A percentile compares a stretch with the other conserved stretches of the same genome.
These are phyloP conservation scores for Solanum hybrid DNA, from an alignment of 305 asterid species.

Conservation along the genomic window DNA sequence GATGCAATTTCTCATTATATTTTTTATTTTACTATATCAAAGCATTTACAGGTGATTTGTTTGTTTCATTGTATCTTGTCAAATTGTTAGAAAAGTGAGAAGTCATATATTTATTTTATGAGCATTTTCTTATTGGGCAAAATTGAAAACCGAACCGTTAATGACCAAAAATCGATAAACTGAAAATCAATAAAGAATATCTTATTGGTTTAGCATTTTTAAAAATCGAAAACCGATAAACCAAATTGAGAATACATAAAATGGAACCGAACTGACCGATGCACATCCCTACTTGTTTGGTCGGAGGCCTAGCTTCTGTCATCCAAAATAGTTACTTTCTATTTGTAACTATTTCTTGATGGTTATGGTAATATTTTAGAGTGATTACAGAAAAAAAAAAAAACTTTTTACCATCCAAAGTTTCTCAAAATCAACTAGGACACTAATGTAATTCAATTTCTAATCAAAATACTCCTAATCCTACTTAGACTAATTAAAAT, in stretches of 20 bases:
- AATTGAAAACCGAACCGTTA: accelerated
- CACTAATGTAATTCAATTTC: neutral
- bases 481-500: neutral
- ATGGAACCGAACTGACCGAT: accelerated
- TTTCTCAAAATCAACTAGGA: neutral
- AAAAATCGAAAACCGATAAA: too few relatives aligned
- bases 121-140: neutral
- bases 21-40: neutral
- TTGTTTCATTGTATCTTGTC: neutral
- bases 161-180: too few relatives aligned
- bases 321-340: too few relatives aligned
- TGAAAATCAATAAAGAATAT: neutral
- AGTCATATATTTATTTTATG: neutral
- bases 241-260: too few relatives aligned
- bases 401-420: neutral
- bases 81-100: neutral
- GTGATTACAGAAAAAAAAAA: neutral
- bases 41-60: accelerated
- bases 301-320: too few relatives aligned
- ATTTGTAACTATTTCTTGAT: too few relatives aligned
- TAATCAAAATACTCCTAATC: neutral
- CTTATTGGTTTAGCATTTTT: too few relatives aligned
- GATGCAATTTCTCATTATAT: neutral
- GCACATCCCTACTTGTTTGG: too few relatives aligned
- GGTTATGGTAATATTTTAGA: neutral